A percentile compares a stretch with the other conserved stretches of the same genome.
phyloP scores from a whole-genome alignment of 768 basidiomycete species.

The Paxillus involutus region DNA sequence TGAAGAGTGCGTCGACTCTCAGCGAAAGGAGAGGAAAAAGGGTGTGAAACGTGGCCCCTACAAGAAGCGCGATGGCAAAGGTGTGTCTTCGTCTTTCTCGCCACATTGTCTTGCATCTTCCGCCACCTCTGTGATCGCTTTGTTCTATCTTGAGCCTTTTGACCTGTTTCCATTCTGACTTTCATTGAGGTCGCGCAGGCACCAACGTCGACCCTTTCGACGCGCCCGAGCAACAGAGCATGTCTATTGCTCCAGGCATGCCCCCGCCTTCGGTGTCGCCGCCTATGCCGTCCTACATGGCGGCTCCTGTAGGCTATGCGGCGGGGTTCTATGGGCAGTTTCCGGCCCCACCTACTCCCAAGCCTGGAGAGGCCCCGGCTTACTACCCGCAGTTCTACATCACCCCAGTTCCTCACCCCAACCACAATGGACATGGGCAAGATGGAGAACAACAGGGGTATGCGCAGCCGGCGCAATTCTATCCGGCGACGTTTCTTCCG shows the following conservation, averaged over 20 bases:
- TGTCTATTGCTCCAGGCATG: conserved; percentile 43
- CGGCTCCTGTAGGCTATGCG: conserved; percentile 49
- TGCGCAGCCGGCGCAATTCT: conserved; percentile 44
- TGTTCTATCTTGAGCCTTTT: not conserved
- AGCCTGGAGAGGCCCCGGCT: conserved; percentile 50
- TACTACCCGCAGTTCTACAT: conserved; percentile 54
- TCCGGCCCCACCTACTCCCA: conserved; percentile 44
- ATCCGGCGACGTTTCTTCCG: conserved; percentile 47
- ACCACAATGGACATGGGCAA: conserved; percentile 39
- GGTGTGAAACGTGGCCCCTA: conserved; percentile 86
- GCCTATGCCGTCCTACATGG: conserved; percentile 50
- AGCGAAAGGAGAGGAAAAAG: conserved; percentile 90
- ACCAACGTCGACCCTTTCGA: conserved; percentile 48
- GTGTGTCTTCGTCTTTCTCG: conserved; percentile 47
- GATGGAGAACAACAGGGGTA: conserved; percentile 41
- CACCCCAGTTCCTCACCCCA: conserved; percentile 43
- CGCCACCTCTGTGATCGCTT: conserved; percentile 9
- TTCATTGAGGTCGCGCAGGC: conserved; percentile 58
- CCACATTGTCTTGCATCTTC: conserved; percentile 17
- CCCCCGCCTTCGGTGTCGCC: conserved; percentile 45
- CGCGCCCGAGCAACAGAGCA: conserved; percentile 42
- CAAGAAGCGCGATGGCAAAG: conserved; percentile 94
- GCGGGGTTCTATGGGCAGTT: conserved; percentile 58
- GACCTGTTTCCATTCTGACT: conserved; percentile 38
- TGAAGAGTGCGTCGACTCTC: conserved; percentile 87